These are phyloP conservation scores for Cystobasidiopsis lactophilus DNA, from an alignment of 768 basidiomycete species.

Conservation along the genomic window DNA sequence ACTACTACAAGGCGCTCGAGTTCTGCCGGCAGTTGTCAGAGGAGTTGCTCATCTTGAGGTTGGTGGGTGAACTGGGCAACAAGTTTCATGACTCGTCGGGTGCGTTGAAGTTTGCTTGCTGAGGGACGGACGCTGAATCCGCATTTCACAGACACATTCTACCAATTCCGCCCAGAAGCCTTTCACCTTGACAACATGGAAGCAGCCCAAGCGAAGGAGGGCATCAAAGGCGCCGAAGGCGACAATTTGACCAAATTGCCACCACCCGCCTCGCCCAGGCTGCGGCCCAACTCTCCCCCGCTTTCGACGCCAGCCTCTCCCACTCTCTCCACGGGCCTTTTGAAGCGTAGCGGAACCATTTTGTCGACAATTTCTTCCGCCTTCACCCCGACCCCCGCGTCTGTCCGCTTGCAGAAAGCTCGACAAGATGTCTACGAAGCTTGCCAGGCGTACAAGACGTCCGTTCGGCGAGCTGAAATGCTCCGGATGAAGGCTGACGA, in stretches of 20 bases:
- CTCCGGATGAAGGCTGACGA: conserved; percentile 5
- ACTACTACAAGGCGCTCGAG: conserved; percentile 6
- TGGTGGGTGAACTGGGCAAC: conserved; percentile 11
- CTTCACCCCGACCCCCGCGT: conserved; percentile 6
- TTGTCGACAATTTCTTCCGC: background rate
- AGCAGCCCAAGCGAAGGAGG: background rate
- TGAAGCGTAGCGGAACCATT: background rate
- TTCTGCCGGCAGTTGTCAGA: conserved; percentile 11
- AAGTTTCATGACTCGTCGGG: conserved; percentile 6
- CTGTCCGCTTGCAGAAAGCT: conserved; percentile 4
- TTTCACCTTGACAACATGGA: conserved; percentile 6
- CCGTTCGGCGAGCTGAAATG: conserved; percentile 2
- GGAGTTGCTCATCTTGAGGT: conserved; percentile 5
- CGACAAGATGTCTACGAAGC: conserved; percentile 4
- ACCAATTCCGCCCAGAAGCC: conserved; percentile 8
- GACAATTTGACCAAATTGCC: conserved; percentile 1
- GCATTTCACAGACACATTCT: conserved; percentile 3
- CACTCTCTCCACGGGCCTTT: background rate
- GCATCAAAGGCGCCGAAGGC: background rate
- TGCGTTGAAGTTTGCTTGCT: background rate
- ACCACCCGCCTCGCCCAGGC: background rate
- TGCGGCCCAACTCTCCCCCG: background rate
- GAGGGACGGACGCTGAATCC: background rate
- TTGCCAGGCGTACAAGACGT: conserved; percentile 4
- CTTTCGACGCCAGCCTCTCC: background rate